Conservation (phyloP, 176 grass and related monocot genomes). For the Zea luxurians region DNA sequence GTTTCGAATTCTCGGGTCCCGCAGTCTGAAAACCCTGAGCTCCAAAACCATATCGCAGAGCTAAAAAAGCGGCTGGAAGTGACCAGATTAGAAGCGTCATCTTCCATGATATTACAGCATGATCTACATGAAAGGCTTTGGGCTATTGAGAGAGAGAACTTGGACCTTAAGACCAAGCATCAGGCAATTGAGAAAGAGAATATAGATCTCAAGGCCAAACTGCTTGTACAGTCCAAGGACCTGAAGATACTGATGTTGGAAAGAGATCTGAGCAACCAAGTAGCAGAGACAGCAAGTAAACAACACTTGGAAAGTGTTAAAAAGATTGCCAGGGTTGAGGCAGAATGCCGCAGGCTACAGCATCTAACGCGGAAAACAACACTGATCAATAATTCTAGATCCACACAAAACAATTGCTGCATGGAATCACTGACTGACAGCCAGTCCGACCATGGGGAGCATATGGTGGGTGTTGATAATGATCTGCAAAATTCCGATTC, state of each 20-base stretch:
- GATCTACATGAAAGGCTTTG: constrained; percentile 59
- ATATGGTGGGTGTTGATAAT: constrained; percentile 57
- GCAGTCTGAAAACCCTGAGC: constrained; percentile 52
- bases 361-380: constrained; percentile 45
- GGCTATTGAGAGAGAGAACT: constrained; percentile 66
- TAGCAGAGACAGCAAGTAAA: constrained; percentile 91
- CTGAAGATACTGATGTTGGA: constrained; percentile 70
- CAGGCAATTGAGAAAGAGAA: constrained; percentile 67
- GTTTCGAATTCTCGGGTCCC: constrained; percentile 47
- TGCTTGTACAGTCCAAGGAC: constrained; percentile 64
- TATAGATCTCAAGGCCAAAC: constrained; percentile 60
- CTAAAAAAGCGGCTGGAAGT: constrained; percentile 52
- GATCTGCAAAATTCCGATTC: constrained; percentile 62
- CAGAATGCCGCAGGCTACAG: constrained; percentile 78
- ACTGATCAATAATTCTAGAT: constrained; percentile 46
- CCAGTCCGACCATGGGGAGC: constrained; percentile 70
- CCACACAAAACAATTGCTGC: constrained; percentile 38
- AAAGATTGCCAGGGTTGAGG: constrained; percentile 81
- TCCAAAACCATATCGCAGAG: constrained; percentile 59
- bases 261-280: constrained; percentile 84
- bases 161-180: constrained; percentile 42
- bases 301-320: constrained; percentile 80
- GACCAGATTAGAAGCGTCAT: constrained; percentile 45
- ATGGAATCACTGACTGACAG: constrained; percentile 78
- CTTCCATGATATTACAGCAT: constrained; percentile 35